These are phyloP conservation scores for Stygiomarasmius scandens DNA, from an alignment of 1,284 basidiomycete genomes.

Conservation along the genomic window DNA sequence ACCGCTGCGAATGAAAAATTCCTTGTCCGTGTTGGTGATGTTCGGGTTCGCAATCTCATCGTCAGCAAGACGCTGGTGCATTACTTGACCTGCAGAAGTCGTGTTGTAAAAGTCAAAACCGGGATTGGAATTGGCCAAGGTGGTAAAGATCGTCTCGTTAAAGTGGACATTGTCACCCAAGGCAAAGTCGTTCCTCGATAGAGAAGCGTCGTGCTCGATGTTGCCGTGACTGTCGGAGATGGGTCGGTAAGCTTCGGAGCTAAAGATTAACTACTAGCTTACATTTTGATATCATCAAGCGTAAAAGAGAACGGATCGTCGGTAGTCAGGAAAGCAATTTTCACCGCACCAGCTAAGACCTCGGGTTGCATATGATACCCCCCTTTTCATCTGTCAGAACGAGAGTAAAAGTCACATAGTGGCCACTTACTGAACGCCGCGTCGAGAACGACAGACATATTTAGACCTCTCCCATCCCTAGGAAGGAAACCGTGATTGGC, in stretches of 20 bases:
- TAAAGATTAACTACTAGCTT: too few species aligned
- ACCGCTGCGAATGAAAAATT: constrained; percentile 15
- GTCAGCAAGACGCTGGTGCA: constrained; percentile 10
- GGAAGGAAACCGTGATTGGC: constrained; percentile 26
- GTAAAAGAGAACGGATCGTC: constrained; percentile 19
- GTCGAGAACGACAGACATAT: constrained; percentile 16
- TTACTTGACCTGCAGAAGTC: constrained; percentile 11
- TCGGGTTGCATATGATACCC: constrained; percentile 19
- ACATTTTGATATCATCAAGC: constrained; percentile 15
- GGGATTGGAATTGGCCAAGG: constrained; percentile 7
- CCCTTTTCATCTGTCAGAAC: too few species aligned
- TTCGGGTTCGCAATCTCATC: constrained; percentile 10
- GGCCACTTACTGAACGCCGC: constrained; percentile 12
- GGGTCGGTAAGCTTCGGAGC: too few species aligned
- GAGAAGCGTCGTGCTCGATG: constrained; percentile 18
- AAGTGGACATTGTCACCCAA: constrained; percentile 19
- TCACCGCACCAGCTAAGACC: constrained; percentile 16
- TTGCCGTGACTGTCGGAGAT: constrained; percentile 21
- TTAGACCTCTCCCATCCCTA: constrained; percentile 20
- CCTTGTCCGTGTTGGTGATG: constrained; percentile 9
- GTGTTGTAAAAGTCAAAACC: constrained; percentile 17
- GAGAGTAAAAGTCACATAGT: too few species aligned
- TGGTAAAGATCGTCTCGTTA: constrained; percentile 17
- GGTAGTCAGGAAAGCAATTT: constrained; percentile 19
- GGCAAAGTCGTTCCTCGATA: constrained; percentile 14